These are phyloP conservation scores for Tetrapyrgos nigripes DNA, from an alignment of 1,284 basidiomycete genomes.

Conservation along the genomic window DNA sequence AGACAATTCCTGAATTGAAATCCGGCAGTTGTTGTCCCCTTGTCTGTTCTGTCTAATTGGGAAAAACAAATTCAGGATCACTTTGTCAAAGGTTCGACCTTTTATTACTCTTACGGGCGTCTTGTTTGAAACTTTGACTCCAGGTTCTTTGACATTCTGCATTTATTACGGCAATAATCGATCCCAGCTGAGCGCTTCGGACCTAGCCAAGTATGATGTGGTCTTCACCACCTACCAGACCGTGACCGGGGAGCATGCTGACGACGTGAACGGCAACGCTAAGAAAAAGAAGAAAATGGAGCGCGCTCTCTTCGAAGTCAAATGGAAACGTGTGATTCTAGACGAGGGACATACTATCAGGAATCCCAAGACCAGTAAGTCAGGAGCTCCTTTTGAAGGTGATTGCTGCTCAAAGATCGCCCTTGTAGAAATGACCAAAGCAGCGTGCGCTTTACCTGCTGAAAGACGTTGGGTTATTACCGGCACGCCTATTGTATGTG, in stretches of 20 bases:
- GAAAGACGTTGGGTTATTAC: constrained; percentile 84
- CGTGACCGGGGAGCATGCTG: constrained; percentile 57
- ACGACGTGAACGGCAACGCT: constrained; percentile 30
- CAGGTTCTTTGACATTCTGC: constrained; percentile 63
- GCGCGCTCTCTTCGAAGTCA: constrained; percentile 66
- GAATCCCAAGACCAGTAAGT: constrained; percentile 73
- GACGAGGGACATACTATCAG: constrained; percentile 91
- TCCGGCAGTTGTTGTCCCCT: constrained; percentile 70
- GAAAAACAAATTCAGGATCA: constrained; percentile 88
- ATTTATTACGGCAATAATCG: constrained; percentile 80
- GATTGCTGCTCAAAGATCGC: neutral
- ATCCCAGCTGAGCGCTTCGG: constrained; percentile 55
- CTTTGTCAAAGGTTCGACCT: constrained; percentile 58
- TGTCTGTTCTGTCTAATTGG: constrained; percentile 92
- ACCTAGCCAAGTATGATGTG: constrained; percentile 75
- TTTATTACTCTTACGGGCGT: too few species aligned
- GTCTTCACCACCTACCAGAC: constrained; percentile 93
- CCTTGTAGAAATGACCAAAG: constrained; percentile 66
- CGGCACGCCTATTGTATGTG: constrained; percentile 85
- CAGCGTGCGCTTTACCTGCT: constrained; percentile 70
- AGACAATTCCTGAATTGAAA: constrained; percentile 10
- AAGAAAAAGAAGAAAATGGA: constrained; percentile 66
- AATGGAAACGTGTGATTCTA: constrained; percentile 88
- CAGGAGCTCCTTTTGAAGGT: neutral
- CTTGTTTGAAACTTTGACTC: too few species aligned